phyloP scores from a whole-genome alignment of 139 green algal species.

The Haematococcus lacustris region DNA sequence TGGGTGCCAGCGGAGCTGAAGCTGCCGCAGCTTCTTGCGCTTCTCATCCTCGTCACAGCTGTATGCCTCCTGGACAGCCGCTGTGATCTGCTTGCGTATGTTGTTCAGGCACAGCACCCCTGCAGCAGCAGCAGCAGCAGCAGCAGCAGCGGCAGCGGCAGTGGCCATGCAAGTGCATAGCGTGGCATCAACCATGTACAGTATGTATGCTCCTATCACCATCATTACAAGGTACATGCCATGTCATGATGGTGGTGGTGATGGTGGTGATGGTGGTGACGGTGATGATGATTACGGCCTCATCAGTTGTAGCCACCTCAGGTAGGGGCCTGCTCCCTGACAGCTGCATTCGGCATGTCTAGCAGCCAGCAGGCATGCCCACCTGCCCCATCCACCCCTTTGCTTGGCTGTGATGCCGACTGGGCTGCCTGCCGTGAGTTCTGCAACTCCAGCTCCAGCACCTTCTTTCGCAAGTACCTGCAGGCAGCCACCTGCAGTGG shows the following conservation, averaged over 20 bases:
- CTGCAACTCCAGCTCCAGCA: slow-evolving; percentile 42
- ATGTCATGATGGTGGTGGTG: too few species aligned
- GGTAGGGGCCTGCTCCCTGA: too few species aligned
- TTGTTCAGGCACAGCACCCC: slow-evolving; percentile 23
- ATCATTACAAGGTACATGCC: too few species aligned
- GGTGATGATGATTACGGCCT: too few species aligned
- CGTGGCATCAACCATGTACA: too few species aligned
- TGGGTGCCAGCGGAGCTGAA: background rate
- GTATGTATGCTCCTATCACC: too few species aligned
- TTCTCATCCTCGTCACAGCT: background rate
- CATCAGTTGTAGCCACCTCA: too few species aligned
- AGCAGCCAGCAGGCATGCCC: background rate
- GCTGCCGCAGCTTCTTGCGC: background rate
- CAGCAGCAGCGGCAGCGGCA: background rate
- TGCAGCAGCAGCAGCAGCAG: background rate
- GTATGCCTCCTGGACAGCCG: slow-evolving; percentile 29
- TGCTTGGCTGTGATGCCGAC: background rate
- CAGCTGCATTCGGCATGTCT: too few species aligned
- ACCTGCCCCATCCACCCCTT: background rate
- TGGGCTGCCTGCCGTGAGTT: slow-evolving; percentile 14
- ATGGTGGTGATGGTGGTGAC: too few species aligned
- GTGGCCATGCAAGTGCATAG: background rate
- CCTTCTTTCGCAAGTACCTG: slow-evolving; percentile 19
- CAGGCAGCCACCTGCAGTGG: too few species aligned
- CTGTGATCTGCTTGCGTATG: slow-evolving; percentile 17